phyloP scores from a whole-genome alignment of 1,284 basidiomycete genomes.

The Mycena citricolor region DNA sequence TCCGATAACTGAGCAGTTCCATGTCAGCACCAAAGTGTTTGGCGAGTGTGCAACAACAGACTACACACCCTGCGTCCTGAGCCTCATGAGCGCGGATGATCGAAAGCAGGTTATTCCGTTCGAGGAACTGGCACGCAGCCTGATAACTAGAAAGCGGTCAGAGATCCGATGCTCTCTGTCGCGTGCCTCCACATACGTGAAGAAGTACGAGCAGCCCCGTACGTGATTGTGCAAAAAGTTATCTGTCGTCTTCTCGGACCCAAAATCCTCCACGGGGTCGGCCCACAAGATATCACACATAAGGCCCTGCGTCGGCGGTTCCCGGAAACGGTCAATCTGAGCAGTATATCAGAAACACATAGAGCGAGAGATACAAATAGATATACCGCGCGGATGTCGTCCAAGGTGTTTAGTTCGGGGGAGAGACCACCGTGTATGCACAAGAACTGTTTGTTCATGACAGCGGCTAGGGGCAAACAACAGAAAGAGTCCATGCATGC shows the following conservation, averaged over 20 bases:
- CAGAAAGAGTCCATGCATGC: conserved; percentile 95
- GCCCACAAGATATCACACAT: conserved; percentile 98
- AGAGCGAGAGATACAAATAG: background rate
- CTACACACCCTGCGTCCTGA: conserved; percentile 85
- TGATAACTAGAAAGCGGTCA: conserved; percentile 61
- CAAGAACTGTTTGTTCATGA: conserved; percentile 98
- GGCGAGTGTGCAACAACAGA: conserved; percentile 7
- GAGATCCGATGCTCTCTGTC: too few relatives aligned
- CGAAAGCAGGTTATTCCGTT: conserved; percentile 91
- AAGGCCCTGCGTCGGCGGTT: conserved; percentile 90
- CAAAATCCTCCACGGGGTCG: conserved; percentile 93
- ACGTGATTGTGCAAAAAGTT: conserved; percentile 93
- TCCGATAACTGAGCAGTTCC: conserved; percentile 68
- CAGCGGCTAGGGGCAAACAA: conserved; percentile 84
- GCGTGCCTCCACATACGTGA: conserved; percentile 83
- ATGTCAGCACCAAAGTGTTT: conserved; percentile 4
- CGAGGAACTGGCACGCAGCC: conserved; percentile 91
- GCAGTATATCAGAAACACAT: conserved; percentile 8
- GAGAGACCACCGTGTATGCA: conserved; percentile 94
- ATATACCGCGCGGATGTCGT: conserved; percentile 79
- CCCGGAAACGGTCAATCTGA: conserved; percentile 91
- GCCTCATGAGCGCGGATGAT: conserved; percentile 96
- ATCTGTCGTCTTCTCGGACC: conserved; percentile 83
- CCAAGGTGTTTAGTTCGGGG: conserved; percentile 87
- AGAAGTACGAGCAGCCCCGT: conserved; percentile 94